These are phyloP conservation scores for Euphorbia schlechtendalii DNA, from an alignment of 441 rosid species.

Conservation along the genomic window DNA sequence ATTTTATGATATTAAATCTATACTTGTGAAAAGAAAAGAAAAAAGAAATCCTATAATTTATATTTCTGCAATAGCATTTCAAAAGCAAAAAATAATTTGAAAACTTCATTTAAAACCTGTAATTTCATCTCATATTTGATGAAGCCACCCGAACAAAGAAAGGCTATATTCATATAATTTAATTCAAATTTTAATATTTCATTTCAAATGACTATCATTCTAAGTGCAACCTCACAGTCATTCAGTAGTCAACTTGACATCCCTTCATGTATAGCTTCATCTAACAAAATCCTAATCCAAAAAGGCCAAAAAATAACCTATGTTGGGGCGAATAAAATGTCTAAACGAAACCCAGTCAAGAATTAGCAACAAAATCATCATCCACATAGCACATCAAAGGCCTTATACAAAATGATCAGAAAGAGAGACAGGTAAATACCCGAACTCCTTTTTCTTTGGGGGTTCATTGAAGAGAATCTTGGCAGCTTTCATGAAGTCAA, in stretches of 20 bases:
- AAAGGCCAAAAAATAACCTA: neutral
- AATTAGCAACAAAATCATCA: neutral
- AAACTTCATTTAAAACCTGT: too few relatives aligned
- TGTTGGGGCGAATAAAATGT: slow-evolving; percentile 22
- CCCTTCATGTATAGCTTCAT: neutral
- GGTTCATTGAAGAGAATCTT: slow-evolving; percentile 57
- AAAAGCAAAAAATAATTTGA: too few relatives aligned
- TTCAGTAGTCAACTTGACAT: too few relatives aligned
- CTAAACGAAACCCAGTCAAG: slow-evolving; percentile 14
- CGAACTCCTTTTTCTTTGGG: slow-evolving; percentile 54
- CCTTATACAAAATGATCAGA: slow-evolving; percentile 1
- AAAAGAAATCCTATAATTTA: too few relatives aligned
- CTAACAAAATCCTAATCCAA: neutral
- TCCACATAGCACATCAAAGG: neutral
- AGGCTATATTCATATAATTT: neutral
- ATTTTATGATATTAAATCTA: too few relatives aligned
- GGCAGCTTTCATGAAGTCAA: slow-evolving; percentile 63
- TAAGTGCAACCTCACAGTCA: neutral
- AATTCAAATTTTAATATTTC: neutral
- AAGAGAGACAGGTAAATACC: slow-evolving; percentile 32
- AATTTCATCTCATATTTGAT: neutral
- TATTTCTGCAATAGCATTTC: too few relatives aligned
- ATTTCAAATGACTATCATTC: neutral
- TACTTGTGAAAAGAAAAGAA: too few relatives aligned
- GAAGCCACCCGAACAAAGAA: neutral